Conservation (phyloP, 2,329 filamentous ascomycete species). For the Pseudopithomyces chartarum region DNA sequence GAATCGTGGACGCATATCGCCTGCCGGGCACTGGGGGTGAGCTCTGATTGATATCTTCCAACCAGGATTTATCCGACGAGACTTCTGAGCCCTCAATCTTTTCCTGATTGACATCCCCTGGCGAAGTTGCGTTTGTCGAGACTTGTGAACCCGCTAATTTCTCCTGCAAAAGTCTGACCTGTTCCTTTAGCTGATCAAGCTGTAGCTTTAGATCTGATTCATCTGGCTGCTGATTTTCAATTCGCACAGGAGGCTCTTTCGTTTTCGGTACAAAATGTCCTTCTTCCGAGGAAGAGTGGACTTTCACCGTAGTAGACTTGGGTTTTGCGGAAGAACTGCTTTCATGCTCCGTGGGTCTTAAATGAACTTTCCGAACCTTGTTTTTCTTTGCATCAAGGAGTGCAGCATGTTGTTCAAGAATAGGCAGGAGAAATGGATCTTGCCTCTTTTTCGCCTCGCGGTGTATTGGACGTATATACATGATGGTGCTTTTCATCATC, state of each 20-base stretch:
- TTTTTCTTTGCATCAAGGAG: background rate
- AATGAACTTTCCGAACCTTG: background rate
- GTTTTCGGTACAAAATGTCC: background rate
- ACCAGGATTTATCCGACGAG: background rate
- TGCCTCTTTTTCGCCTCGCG: background rate
- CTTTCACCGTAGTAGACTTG: background rate
- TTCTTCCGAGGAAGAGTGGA: background rate
- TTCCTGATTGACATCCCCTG: background rate
- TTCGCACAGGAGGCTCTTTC: background rate
- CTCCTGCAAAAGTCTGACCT: slow-evolving; percentile 19
- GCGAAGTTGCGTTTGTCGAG: background rate
- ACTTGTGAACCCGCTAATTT: background rate
- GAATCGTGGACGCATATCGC: background rate
- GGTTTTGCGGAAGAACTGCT: background rate
- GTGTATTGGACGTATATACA: background rate
- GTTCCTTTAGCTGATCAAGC: slow-evolving; percentile 19
- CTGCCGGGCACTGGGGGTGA: background rate
- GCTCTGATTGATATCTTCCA: background rate
- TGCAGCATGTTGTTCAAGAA: background rate
- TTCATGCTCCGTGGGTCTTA: too few species aligned
- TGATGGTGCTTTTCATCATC: background rate
- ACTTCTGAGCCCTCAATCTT: too few species aligned
- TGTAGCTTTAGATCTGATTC: slow-evolving; percentile 12
- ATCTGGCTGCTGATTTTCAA: background rate
- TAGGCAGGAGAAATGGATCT: background rate